Conservation (phyloP, 495 filamentous ascomycete genomes). For the Neurospora sp. region DNA sequence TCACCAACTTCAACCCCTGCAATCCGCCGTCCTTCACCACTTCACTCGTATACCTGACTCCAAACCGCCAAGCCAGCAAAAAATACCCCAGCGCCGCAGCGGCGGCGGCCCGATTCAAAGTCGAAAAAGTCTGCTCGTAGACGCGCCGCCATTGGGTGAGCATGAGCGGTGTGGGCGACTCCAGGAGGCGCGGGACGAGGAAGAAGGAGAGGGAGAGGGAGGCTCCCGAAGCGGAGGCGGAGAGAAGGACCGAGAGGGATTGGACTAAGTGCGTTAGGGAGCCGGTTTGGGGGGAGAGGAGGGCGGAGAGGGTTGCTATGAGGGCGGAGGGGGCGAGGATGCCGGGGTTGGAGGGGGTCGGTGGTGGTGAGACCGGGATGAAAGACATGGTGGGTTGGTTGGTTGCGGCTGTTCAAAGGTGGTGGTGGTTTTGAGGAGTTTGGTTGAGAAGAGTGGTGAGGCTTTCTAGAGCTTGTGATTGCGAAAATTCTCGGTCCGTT, state of each 20-base stretch:
- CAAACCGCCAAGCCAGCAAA: constrained; percentile 35
- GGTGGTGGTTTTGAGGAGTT: not conserved
- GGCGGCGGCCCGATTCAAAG: constrained; percentile 24
- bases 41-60: not conserved
- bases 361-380: not conserved
- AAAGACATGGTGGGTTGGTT: not conserved
- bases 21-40: too few species aligned
- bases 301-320: constrained; percentile 2
- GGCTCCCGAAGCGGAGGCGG: constrained; percentile 32
- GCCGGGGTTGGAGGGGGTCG: not conserved
- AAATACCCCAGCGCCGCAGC: constrained; percentile 25
- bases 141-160: constrained; percentile 39
- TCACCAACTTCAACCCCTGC: not conserved
- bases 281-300: not conserved
- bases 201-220: constrained; percentile 32
- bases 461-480: not conserved
- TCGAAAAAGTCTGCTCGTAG: constrained; percentile 23
- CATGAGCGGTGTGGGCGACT: constrained; percentile 41
- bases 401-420: not conserved
- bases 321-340: not conserved
- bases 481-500: not conserved
- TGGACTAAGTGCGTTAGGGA: constrained; percentile 32
- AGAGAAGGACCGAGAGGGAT: constrained; percentile 36
- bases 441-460: not conserved
- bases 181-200: constrained; percentile 39